A percentile compares a stretch with the other conserved stretches of the same genome.
Evolutionary conservation across 192 early-diverging fungal genomes (phyloP).

Genomic region (Backusella westeae): DNA sequence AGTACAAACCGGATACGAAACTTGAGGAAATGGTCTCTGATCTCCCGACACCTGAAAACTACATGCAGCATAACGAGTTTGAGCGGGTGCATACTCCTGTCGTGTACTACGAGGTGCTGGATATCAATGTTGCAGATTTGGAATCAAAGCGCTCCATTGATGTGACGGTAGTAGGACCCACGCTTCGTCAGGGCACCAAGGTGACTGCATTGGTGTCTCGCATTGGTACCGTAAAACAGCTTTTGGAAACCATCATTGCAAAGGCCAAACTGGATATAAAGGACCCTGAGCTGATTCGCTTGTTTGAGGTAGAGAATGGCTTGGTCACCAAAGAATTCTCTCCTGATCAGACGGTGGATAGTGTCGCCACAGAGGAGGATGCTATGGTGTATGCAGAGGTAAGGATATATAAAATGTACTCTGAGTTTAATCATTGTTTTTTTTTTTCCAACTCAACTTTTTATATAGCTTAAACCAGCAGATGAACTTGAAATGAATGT

Average conservation of each 20-base stretch:
- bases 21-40: conserved; percentile 39
- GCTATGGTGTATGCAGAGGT: conserved; percentile 58
- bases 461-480: conserved; percentile 39
- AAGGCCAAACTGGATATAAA: conserved; percentile 20
- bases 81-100: conserved; percentile 22
- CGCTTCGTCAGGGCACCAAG: conserved; percentile 62
- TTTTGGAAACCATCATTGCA: neutral
- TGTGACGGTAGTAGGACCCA: conserved; percentile 64
- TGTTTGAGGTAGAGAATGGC: conserved; percentile 22
- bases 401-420: conserved; percentile 16
- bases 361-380: conserved; percentile 16
- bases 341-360: conserved; percentile 21
- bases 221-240: neutral
- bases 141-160: conserved; percentile 76
- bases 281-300: conserved; percentile 4
- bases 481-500: conserved; percentile 44
- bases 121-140: conserved; percentile 75
- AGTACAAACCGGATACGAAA: neutral
- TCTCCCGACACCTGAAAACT: conserved; percentile 2
- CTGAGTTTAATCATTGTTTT: neutral
- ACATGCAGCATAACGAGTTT: neutral
- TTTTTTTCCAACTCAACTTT: neutral
- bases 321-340: conserved; percentile 29
- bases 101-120: conserved; percentile 85
- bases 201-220: conserved; percentile 12